phyloP scores from a whole-genome alignment of 2,329 filamentous ascomycete species.

The Alternaria panax region DNA sequence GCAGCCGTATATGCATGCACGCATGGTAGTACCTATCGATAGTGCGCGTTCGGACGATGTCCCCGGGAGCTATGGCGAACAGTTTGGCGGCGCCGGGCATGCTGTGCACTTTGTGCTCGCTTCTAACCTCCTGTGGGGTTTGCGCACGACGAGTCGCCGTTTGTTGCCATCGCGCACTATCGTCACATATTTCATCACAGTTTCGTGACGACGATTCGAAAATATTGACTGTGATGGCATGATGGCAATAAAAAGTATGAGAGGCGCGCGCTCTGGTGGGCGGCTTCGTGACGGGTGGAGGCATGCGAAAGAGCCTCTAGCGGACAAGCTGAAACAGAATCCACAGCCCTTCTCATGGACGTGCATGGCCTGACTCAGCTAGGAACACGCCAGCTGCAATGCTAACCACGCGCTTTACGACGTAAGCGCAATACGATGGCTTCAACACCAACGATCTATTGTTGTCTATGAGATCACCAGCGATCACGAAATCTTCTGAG shows the following conservation, averaged over 20 bases:
- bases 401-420: constrained; percentile 15
- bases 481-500: background rate
- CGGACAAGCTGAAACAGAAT: constrained; percentile 26
- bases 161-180: constrained; percentile 8
- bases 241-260: constrained; percentile 22
- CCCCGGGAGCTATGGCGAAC: constrained; percentile 6
- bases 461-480: constrained; percentile 6
- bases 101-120: constrained; percentile 16
- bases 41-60: constrained; percentile 2
- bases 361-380: constrained; percentile 23
- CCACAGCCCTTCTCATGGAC: constrained; percentile 17
- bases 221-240: constrained; percentile 20
- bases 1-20: constrained; percentile 14
- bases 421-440: constrained; percentile 5
- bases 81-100: constrained; percentile 13
- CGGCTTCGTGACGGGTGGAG: constrained; percentile 22
- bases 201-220: constrained; percentile 21
- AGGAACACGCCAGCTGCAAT: constrained; percentile 8
- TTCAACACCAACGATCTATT: constrained; percentile 10
- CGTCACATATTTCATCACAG: constrained; percentile 31
- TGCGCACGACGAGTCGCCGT: constrained; percentile 24
- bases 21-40: constrained; percentile 14
- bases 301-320: constrained; percentile 14
- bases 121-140: constrained; percentile 3
- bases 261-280: constrained; percentile 32